These are phyloP conservation scores for Trichoderma simmonsii DNA, from an alignment of 2,329 filamentous ascomycete genomes.

Conservation along the genomic window DNA sequence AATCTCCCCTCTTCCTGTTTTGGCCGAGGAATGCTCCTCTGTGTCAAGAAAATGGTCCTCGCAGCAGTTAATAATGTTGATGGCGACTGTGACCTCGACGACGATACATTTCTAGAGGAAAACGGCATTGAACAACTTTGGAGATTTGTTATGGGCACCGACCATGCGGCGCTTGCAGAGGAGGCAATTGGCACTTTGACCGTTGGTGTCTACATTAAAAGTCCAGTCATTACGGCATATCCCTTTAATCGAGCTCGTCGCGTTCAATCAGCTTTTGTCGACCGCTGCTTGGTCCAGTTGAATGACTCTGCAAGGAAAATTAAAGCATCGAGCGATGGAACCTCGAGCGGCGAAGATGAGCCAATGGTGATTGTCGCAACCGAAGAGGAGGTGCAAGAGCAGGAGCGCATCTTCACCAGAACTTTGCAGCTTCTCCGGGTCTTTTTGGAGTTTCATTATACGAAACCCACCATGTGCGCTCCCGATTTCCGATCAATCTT, in stretches of 20 bases:
- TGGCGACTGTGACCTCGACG: conserved; percentile 47
- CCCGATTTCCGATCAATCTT: conserved; percentile 56
- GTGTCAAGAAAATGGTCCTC: conserved; percentile 53
- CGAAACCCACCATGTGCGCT: conserved; percentile 56
- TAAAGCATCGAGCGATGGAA: conserved; percentile 45
- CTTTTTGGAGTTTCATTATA: conserved; percentile 64
- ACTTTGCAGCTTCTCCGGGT: conserved; percentile 66
- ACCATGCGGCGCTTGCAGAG: conserved; percentile 61
- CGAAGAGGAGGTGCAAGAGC: conserved; percentile 46
- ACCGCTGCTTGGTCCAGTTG: conserved; percentile 69
- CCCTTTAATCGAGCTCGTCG: conserved; percentile 49
- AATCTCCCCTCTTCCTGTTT: conserved; percentile 55
- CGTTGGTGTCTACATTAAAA: conserved; percentile 64
- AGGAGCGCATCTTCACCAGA: conserved; percentile 62
- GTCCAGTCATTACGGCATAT: conserved; percentile 47
- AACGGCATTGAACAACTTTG: conserved; percentile 71
- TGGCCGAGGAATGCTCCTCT: conserved; percentile 60
- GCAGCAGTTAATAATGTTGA: conserved; percentile 43
- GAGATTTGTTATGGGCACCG: conserved; percentile 72
- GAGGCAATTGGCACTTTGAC: conserved; percentile 69
- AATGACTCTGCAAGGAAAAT: conserved; percentile 57
- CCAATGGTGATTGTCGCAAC: conserved; percentile 50
- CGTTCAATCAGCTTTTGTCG: conserved; percentile 67
- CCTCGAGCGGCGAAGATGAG: conserved; percentile 46
- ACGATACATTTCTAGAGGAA: conserved; percentile 49